phyloP scores from a whole-genome alignment of 2,329 filamentous ascomycete species.

The Septoria linicola region DNA sequence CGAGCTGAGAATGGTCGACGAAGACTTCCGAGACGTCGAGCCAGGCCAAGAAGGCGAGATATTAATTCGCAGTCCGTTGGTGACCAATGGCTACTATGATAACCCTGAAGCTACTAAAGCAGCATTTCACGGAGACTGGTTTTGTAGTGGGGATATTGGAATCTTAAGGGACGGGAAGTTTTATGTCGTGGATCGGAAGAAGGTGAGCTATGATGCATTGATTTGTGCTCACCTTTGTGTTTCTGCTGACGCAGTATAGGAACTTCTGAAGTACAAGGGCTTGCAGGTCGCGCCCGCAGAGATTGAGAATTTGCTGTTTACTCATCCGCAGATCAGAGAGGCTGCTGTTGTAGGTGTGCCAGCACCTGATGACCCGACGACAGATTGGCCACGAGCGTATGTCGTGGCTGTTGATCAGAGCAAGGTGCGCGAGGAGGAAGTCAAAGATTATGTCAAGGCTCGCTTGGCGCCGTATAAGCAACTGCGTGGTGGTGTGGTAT shows the following conservation, averaged over 20 bases:
- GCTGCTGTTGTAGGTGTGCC: slow-evolving; percentile 48
- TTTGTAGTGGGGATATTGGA: slow-evolving; percentile 84
- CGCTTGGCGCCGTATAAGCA: slow-evolving; percentile 49
- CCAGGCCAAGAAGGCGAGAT: slow-evolving; percentile 38
- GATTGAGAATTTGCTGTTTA: slow-evolving; percentile 46
- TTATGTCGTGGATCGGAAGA: slow-evolving; percentile 76
- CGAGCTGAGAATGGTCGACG: slow-evolving; percentile 44
- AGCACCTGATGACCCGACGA: slow-evolving; percentile 47
- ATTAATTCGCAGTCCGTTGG: slow-evolving; percentile 31
- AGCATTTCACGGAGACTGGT: slow-evolving; percentile 75
- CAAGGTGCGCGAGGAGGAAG: slow-evolving; percentile 36
- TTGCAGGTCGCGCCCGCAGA: slow-evolving; percentile 51
- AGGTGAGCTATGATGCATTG: slow-evolving; percentile 27
- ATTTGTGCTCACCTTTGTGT: too few relatives aligned
- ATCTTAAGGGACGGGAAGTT: slow-evolving; percentile 71
- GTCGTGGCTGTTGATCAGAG: slow-evolving; percentile 40
- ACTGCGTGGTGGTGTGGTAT: slow-evolving; percentile 46
- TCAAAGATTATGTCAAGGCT: slow-evolving; percentile 43
- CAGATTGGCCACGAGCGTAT: slow-evolving; percentile 47
- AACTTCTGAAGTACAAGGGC: slow-evolving; percentile 56
- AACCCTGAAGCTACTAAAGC: slow-evolving; percentile 67
- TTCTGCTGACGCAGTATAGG: too few relatives aligned
- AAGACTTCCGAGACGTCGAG: slow-evolving; percentile 44
- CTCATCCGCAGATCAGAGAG: slow-evolving; percentile 45
- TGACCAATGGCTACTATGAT: slow-evolving; percentile 69